phyloP scores from a whole-genome alignment of 331 rosid genomes.

The Pyracantha coccinea region DNA sequence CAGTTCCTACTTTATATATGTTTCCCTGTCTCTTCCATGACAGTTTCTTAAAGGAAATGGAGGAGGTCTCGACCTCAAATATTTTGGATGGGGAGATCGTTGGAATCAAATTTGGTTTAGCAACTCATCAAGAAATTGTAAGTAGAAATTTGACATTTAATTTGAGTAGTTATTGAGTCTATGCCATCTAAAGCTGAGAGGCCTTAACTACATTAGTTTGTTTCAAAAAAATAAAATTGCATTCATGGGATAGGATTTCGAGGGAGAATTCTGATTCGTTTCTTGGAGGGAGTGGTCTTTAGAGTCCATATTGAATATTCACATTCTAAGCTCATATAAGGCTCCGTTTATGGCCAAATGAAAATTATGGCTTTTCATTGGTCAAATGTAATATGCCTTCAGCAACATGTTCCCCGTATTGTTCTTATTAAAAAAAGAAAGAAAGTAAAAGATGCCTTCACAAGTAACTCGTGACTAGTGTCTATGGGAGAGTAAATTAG shows the following conservation, averaged over 20 bases:
- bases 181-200: not conserved
- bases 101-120: slow-evolving; percentile 61
- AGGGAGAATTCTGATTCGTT: slow-evolving; percentile 7
- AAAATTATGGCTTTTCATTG: not conserved
- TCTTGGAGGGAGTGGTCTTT: slow-evolving; percentile 10
- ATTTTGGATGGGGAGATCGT: slow-evolving; percentile 47
- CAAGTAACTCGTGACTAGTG: not conserved
- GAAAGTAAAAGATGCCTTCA: not conserved
- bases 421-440: no score
- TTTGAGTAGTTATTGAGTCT: not conserved
- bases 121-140: slow-evolving; percentile 69
- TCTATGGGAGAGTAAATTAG: not conserved
- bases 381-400: not conserved
- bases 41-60: slow-evolving; percentile 24
- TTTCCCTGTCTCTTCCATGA: not conserved
- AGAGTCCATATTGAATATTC: not conserved
- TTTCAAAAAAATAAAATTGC: not conserved
- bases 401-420: no score
- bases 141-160: slow-evolving; percentile 24
- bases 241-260: not conserved
- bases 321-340: not conserved
- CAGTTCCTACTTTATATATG: not conserved
- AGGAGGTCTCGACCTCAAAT: slow-evolving; percentile 37
- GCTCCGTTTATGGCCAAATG: not conserved
- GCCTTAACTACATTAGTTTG: not conserved